Base-by-base conservation (phyloP, 208 protist genomes). In the Herpetomonas tarakana region DNA sequence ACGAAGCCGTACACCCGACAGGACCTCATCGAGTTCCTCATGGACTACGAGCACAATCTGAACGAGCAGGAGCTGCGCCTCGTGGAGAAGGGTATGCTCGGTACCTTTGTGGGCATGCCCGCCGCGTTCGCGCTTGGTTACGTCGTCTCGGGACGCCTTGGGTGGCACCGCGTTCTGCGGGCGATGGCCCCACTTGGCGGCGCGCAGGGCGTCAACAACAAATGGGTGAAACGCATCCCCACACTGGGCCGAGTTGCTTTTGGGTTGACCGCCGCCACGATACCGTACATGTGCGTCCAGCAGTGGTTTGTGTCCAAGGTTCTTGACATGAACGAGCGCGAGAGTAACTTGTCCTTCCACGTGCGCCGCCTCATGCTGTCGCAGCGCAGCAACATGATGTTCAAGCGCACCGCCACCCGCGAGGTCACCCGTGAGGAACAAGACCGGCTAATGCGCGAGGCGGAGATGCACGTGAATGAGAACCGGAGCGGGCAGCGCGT, bases 381-480 rank as follows among this genome's bases (percentile, higher is more conserved):
- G 31, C 86, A 93, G 71, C 76, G 86, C 16, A 83, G 71, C 0
- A 68, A 78, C 21, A 89, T 93, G 80, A 93, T 93, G 86, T 93
- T 93, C 46, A 79, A 74, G 47, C 86, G 86, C 51, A 91, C 86
- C n/a, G 80, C 82, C 49, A 91, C 86, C 0, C 86, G 86, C 0
- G 86, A 93, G 68, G 83, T 93, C 52, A 93, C 86, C 16, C 74
- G 74, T 9, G 86, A 91, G 57, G 86, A 93, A 71, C 86, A 93
- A 76, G 68, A 91, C 58, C 69, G 67, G 11, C 74, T 93, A 21
- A 71, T 86, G 76, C 71, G 61, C 22, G 74, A 87, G 65, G 73
- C 86, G 2, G 68, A 81, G 67, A 58, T 60, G 22, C 77, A 88
- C 38, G 76, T 71, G 35, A 81, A 74, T 29, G 80, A 88, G 58